phyloP scores from a whole-genome alignment of 2,329 filamentous ascomycete genomes.

The Colletotrichum navitas region DNA sequence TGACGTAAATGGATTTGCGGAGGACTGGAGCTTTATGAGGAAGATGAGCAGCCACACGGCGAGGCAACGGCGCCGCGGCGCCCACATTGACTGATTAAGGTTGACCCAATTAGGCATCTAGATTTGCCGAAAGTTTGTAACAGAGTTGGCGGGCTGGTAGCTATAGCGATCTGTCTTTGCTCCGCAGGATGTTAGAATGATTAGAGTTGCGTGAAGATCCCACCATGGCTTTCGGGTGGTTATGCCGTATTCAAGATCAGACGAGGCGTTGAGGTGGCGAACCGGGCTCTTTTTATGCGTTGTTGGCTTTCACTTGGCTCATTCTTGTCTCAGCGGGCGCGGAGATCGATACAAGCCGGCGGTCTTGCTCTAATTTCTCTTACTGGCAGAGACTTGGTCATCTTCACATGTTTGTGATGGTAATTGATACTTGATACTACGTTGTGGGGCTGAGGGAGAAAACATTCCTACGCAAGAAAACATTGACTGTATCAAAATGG shows the following conservation, averaged over 20 bases:
- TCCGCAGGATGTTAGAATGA: background rate
- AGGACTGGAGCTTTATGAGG: background rate
- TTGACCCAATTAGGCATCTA: background rate
- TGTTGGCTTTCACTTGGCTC: background rate
- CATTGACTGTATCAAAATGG: no score
- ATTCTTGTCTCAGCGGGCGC: background rate
- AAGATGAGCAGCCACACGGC: no score
- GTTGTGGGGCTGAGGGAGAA: background rate
- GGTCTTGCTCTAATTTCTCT: no score
- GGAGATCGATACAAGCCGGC: background rate
- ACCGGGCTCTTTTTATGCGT: background rate
- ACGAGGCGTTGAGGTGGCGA: background rate
- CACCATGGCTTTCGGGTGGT: background rate
- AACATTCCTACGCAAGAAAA: background rate
- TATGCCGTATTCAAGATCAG: background rate
- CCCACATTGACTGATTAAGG: background rate
- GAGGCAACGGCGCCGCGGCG: background rate
- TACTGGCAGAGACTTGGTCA: no score
- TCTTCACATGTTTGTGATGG: background rate
- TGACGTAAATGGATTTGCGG: conserved; percentile 1
- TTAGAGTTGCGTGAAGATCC: background rate
- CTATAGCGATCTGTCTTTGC: background rate
- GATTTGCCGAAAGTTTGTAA: background rate
- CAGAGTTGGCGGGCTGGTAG: background rate
- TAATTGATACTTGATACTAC: background rate